These are phyloP conservation scores for Hypoxylon sp. DNA, from an alignment of 2,329 filamentous ascomycete species.

Conservation along the genomic window DNA sequence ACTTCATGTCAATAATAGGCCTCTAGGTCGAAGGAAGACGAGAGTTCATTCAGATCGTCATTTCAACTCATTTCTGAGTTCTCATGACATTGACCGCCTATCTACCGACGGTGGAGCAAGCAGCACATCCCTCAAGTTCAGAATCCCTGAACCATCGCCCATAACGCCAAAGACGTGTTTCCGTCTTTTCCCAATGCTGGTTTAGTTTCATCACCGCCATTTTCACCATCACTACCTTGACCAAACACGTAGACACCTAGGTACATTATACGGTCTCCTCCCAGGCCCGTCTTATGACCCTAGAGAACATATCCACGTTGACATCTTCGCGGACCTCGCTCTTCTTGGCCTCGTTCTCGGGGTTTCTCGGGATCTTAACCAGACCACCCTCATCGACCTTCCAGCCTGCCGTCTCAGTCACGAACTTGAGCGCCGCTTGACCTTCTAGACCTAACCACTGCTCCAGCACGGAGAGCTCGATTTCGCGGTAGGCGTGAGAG, in stretches of 20 bases:
- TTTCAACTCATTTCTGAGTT: conserved; percentile 45
- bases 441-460: conserved; percentile 80
- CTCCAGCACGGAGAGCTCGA: conserved; percentile 76
- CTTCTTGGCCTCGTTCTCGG: conserved; percentile 97
- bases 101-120: conserved; percentile 34
- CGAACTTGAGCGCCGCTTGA: conserved; percentile 79
- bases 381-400: conserved; percentile 76
- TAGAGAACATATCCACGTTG: conserved; percentile 85
- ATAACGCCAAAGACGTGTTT: conserved; percentile 41
- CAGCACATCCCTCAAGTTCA: conserved; percentile 26
- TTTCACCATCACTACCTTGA: background rate
- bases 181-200: conserved; percentile 45
- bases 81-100: conserved; percentile 32
- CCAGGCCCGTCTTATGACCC: conserved; percentile 86
- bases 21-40: background rate
- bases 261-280: conserved; percentile 76
- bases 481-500: conserved; percentile 82
- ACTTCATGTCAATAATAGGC: background rate
- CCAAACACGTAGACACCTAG: background rate
- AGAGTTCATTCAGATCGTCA: conserved; percentile 33
- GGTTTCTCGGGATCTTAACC: conserved; percentile 88
- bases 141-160: conserved; percentile 36
- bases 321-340: conserved; percentile 96
- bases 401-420: conserved; percentile 90
- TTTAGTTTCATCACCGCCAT: conserved; percentile 4